Conservation (phyloP, 352 stramenopile species). For the Phytophthora syringae region DNA sequence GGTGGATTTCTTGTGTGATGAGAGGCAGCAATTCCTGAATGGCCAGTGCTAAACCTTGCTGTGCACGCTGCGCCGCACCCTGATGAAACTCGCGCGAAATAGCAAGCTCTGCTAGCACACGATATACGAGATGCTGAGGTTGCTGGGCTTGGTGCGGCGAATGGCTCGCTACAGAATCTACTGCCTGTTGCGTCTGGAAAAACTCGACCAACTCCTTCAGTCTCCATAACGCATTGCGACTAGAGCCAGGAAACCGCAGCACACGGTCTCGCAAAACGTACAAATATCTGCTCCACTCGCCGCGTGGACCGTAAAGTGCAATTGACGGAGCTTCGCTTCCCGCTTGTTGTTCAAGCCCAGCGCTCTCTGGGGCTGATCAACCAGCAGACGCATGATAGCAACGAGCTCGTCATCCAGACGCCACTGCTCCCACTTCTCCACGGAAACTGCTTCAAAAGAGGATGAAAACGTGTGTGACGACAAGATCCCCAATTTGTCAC, state of each 20-base stretch:
- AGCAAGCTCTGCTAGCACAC: slow-evolving; percentile 57
- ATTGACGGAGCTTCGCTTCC: background rate
- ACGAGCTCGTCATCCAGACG: slow-evolving; percentile 44
- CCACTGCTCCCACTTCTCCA: slow-evolving; percentile 60
- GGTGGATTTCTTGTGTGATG: slow-evolving; percentile 48
- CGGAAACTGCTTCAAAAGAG: slow-evolving; percentile 50
- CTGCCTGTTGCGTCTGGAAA: slow-evolving; percentile 20
- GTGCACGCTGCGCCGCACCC: slow-evolving; percentile 28
- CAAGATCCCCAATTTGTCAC: slow-evolving; percentile 46
- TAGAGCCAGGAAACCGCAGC: slow-evolving; percentile 42
- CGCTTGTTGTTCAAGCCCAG: background rate
- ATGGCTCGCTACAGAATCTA: background rate
- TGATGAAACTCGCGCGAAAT: slow-evolving; percentile 63
- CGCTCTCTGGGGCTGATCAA: slow-evolving; percentile 11
- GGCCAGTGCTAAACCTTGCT: slow-evolving; percentile 41
- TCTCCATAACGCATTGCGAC: slow-evolving; percentile 36
- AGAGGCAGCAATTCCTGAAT: slow-evolving; percentile 51
- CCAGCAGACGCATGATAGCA: slow-evolving; percentile 37
- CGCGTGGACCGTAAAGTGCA: slow-evolving; percentile 37
- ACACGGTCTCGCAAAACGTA: slow-evolving; percentile 63
- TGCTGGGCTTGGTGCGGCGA: slow-evolving; percentile 6
- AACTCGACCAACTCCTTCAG: slow-evolving; percentile 47
- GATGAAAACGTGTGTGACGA: slow-evolving; percentile 53
- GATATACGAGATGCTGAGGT: slow-evolving; percentile 53
- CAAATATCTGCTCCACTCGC: slow-evolving; percentile 67